A percentile compares a stretch with the other conserved stretches of the same genome.
Evolutionary conservation across 2,329 filamentous ascomycete genomes (phyloP).

Genomic region (Hypoxylon sp.): DNA sequence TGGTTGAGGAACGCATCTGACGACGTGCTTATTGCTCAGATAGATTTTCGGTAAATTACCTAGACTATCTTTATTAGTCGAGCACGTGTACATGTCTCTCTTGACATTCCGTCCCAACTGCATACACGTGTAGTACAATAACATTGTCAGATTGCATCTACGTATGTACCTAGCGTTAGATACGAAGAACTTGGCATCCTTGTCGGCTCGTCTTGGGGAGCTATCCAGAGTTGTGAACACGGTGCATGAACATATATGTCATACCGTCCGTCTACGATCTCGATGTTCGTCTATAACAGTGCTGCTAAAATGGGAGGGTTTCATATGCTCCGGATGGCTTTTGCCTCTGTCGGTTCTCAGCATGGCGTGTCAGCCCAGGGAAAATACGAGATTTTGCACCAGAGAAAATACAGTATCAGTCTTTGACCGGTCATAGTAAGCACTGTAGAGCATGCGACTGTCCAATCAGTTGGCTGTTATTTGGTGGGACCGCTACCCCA

Average conservation of each 20-base stretch:
- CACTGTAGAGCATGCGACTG: conserved; percentile 23
- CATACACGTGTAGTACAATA: conserved; percentile 6
- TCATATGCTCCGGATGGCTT: conserved; percentile 3
- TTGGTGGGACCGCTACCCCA: neutral
- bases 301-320: conserved; percentile 9
- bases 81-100: neutral
- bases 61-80: conserved; percentile 5
- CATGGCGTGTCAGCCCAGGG: conserved; percentile 1
- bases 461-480: conserved; percentile 24
- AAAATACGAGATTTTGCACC: conserved; percentile 37
- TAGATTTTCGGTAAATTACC: conserved; percentile 7
- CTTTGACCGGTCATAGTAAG: conserved; percentile 1
- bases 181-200: conserved; percentile 7
- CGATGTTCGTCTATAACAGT: neutral
- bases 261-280: conserved; percentile 19
- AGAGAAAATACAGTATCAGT: conserved; percentile 13
- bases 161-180: conserved; percentile 8
- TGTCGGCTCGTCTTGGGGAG: neutral
- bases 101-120: conserved; percentile 6
- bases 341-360: neutral
- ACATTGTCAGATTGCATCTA: conserved; percentile 1
- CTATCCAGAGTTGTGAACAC: neutral
- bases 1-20: conserved; percentile 2
- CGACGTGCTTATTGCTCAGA: neutral
- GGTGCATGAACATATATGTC: neutral